phyloP scores from a whole-genome alignment of 164 flowering plant genomes.

The Nelumbo lutea region DNA sequence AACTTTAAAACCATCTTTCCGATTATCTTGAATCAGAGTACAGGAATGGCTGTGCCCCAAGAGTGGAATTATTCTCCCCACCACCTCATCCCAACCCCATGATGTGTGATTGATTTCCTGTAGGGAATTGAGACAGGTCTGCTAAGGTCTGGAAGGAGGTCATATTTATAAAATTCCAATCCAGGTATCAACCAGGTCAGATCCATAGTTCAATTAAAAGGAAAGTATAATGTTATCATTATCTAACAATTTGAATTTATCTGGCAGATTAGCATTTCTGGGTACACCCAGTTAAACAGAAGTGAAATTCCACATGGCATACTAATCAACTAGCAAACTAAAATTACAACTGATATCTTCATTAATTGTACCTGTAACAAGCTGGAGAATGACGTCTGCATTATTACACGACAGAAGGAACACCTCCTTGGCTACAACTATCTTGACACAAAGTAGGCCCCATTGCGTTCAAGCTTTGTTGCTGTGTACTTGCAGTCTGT shows the following conservation, averaged over 20 bases:
- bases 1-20: too few relatives aligned
- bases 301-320: background rate
- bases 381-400: conserved; percentile 86
- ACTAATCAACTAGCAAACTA: background rate
- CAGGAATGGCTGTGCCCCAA: too few relatives aligned
- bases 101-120: too few relatives aligned
- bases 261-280: background rate
- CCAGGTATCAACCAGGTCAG: background rate
- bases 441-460: conserved; percentile 57
- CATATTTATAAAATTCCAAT: background rate
- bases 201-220: too few relatives aligned
- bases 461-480: conserved; percentile 53
- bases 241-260: background rate
- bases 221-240: background rate
- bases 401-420: conserved; percentile 87
- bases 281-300: background rate
- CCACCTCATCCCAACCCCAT: too few relatives aligned
- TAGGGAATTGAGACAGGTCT: background rate
- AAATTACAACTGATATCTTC: background rate
- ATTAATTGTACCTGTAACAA: conserved; percentile 66
- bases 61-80: too few relatives aligned
- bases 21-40: too few relatives aligned
- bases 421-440: conserved; percentile 77
- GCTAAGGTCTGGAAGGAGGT: background rate
- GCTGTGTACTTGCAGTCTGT: conserved; percentile 78